Conservation (phyloP, 257 asterid genomes). For the Paulownia fortunei region DNA sequence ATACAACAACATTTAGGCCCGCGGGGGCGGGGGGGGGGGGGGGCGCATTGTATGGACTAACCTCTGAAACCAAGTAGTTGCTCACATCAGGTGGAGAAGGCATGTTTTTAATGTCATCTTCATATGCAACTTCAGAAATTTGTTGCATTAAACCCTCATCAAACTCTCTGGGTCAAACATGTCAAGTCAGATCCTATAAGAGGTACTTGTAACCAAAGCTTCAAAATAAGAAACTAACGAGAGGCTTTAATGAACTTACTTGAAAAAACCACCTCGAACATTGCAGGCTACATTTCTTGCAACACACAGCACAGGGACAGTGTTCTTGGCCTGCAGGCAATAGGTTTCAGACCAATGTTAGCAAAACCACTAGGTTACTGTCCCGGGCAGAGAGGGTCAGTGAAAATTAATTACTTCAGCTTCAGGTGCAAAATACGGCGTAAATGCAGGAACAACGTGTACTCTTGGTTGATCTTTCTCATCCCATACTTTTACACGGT, state of each 20-base stretch:
- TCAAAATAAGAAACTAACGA: constrained; percentile 24
- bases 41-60: constrained; percentile 37
- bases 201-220: constrained; percentile 21
- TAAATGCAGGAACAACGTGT: constrained; percentile 95
- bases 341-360: constrained; percentile 37
- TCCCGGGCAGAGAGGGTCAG: constrained; percentile 5
- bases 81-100: constrained; percentile 87
- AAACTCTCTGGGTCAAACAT: constrained; percentile 70
- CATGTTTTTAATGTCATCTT: constrained; percentile 66
- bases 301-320: constrained; percentile 83
- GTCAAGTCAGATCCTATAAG: constrained; percentile 34
- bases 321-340: constrained; percentile 68
- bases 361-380: constrained; percentile 23
- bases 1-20: neutral
- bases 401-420: constrained; percentile 72
- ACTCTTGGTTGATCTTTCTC: constrained; percentile 94
- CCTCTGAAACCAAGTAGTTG: constrained; percentile 86
- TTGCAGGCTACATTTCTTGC: constrained; percentile 96
- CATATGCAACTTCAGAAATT: constrained; percentile 75
- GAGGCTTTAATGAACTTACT: constrained; percentile 56
- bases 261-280: constrained; percentile 90
- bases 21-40: neutral
- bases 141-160: constrained; percentile 83
- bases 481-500: constrained; percentile 94
- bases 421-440: constrained; percentile 94